Conservation (phyloP, 2,329 filamentous ascomycete genomes). For the Colletotrichum costaricense region DNA sequence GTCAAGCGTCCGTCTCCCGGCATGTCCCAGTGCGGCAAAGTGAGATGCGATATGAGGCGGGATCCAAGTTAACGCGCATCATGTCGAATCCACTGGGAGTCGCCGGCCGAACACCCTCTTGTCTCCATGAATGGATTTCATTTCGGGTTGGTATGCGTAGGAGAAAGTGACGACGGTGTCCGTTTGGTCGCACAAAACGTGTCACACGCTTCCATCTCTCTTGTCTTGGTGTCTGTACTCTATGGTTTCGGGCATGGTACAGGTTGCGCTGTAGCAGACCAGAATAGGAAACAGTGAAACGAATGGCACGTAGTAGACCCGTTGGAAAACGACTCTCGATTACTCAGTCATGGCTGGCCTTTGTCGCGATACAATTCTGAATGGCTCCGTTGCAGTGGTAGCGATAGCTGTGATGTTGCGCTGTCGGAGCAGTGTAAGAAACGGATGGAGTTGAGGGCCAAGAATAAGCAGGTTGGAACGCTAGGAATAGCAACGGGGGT, state of each 20-base stretch:
- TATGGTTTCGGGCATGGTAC: background rate
- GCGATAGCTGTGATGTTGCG: background rate
- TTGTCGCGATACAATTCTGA: background rate
- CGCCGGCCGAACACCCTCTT: conserved; percentile 27
- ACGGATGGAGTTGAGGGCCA: conserved; percentile 9
- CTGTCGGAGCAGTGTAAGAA: conserved; percentile 27
- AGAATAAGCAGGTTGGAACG: conserved; percentile 21
- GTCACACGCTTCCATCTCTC: background rate
- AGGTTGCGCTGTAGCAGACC: background rate
- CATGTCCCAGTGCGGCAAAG: background rate
- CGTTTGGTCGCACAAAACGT: conserved; percentile 1
- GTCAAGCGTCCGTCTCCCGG: background rate
- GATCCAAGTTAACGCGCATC: background rate
- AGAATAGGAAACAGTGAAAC: conserved; percentile 20
- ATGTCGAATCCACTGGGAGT: conserved; percentile 20
- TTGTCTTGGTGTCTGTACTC: background rate
- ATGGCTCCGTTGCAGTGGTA: background rate
- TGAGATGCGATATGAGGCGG: conserved; percentile 7
- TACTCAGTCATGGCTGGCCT: background rate
- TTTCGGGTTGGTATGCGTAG: background rate
- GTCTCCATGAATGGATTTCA: background rate
- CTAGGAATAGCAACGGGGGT: conserved; percentile 33
- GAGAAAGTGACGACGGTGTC: background rate
- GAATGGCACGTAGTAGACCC: background rate
- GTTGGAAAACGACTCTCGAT: background rate